Evolutionary conservation across 192 early-diverging fungal genomes (phyloP).

Genomic region (Spizellomyces punctatus): DNA sequence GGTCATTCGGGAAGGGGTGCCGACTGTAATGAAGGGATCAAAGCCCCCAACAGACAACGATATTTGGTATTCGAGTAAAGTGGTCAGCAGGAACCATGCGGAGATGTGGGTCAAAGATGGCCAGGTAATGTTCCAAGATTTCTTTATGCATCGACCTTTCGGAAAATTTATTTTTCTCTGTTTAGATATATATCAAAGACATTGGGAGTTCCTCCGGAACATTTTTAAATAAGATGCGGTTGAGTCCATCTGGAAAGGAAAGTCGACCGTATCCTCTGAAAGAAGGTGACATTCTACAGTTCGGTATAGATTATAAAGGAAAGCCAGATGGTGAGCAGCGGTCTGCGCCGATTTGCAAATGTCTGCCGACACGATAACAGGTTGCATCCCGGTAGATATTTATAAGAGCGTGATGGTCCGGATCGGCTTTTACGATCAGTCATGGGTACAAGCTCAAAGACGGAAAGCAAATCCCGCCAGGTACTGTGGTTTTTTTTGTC

Average conservation of each 20-base stretch:
- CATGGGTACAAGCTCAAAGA: constrained; percentile 49
- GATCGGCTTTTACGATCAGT: constrained; percentile 54
- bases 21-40: constrained; percentile 33
- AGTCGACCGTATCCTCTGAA: constrained; percentile 76
- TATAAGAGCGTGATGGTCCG: constrained; percentile 51
- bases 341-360: neutral
- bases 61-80: constrained; percentile 72
- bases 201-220: constrained; percentile 97
- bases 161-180: neutral
- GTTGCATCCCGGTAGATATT: constrained; percentile 35
- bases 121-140: constrained; percentile 40
- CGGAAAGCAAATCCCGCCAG: constrained; percentile 57
- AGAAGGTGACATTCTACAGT: constrained; percentile 59
- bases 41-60: constrained; percentile 41
- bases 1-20: constrained; percentile 49
- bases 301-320: constrained; percentile 65
- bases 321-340: constrained; percentile 49
- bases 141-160: neutral
- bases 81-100: constrained; percentile 89
- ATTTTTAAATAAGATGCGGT: constrained; percentile 93
- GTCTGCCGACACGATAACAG: neutral
- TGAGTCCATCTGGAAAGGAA: constrained; percentile 84
- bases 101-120: constrained; percentile 88
- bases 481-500: constrained; percentile 27
- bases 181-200: constrained; percentile 88